Evolutionary conservation across 495 filamentous ascomycete species (phyloP), one percentile per base, ranked within the genome.

Genomic region (Penicillium pulvis): DNA sequence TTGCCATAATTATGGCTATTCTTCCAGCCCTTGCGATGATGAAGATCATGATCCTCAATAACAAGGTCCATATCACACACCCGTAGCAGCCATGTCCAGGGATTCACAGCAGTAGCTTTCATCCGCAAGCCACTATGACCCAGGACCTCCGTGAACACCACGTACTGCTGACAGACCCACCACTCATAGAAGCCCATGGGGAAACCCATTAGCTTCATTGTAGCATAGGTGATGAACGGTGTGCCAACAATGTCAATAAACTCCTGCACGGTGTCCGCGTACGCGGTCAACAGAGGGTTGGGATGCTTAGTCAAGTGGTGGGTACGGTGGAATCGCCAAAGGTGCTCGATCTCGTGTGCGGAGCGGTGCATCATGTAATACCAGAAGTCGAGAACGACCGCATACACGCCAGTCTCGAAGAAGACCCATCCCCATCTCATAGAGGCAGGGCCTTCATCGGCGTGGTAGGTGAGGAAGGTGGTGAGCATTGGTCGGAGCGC

Each of bases 351-450:
- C 51, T 78, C 75, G 51, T 78, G 75, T 73, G 75, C 75, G 9
- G 71, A 53, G 4, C 73, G 73, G 54, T 78, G 75, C 26, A 74
- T 75, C 68, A 69, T 73, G 60, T 78, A 78, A 63, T 72, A 78
- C 75, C 75, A 78, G 56, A 78, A 78, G 59, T 78, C 75, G 55
- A 78, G 75, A 31, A 78, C 61, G 19, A 76, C 68, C 6, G 69
- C 72, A 49, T 78, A 78, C 0, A 78, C 57, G 4, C 75, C 75
- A 19, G 74, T 73, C 46, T 78, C 64, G 9, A 78, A 62, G 2
- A 69, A 67, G 7, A 78, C 71, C 69, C 69, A 74, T 28, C 17
- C 47, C 71, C 71, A 78, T 53, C 90, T 85, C 68, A 78, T 90
- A 2, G 60, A 35, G 2, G 50, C 51, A 8, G 70, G 70, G 1